A percentile compares a stretch with the other conserved stretches of the same genome.
Evolutionary conservation across 768 basidiomycete species (phyloP).

Genomic region (Russula sp.): DNA sequence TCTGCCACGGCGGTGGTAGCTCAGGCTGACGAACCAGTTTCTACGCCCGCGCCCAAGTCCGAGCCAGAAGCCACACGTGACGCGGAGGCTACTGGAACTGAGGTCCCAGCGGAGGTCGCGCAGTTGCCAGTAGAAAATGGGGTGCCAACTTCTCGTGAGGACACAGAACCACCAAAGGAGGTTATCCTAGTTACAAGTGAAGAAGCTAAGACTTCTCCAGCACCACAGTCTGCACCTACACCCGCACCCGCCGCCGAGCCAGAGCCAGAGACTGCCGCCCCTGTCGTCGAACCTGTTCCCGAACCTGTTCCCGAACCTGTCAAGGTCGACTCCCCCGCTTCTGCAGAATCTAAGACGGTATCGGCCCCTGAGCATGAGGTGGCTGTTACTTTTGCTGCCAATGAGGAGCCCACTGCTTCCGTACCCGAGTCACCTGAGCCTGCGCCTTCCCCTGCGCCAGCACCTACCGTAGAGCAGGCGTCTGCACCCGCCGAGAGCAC

Average conservation of each 20-base stretch:
- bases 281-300: background rate
- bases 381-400: background rate
- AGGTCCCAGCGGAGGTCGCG: background rate
- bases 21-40: background rate
- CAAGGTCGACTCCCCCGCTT: background rate
- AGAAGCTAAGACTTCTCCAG: background rate
- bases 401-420: background rate
- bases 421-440: background rate
- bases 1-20: background rate
- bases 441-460: background rate
- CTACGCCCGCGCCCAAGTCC: background rate
- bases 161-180: background rate
- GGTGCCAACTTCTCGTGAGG: background rate
- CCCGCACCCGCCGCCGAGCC: background rate
- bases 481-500: background rate
- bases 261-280: background rate
- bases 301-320: background rate
- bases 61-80: background rate
- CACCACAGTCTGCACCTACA: background rate
- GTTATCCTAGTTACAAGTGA: background rate
- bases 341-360: background rate
- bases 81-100: background rate
- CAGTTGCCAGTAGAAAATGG: background rate
- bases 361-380: background rate
- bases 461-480: background rate